A percentile compares a stretch with the other conserved stretches of the same genome.
These are phyloP conservation scores for Diutina siamensis DNA, from an alignment of 1,139 yeast species.

Conservation along the genomic window DNA sequence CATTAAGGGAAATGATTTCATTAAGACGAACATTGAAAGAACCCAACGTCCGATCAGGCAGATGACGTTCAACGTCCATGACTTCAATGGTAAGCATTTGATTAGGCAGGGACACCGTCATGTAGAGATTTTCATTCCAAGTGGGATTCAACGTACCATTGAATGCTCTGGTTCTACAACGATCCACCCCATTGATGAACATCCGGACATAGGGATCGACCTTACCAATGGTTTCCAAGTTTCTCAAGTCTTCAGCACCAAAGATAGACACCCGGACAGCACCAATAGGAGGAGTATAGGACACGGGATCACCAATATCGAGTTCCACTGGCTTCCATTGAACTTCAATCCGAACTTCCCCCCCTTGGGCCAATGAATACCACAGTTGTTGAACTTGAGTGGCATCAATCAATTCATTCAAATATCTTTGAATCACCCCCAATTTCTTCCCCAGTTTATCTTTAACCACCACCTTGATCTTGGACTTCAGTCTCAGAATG, in stretches of 20 bases:
- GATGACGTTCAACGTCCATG: conserved; percentile 75
- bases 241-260: conserved; percentile 63
- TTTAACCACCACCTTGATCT: conserved; percentile 46
- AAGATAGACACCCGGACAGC: conserved; percentile 66
- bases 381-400: conserved; percentile 66
- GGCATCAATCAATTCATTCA: conserved; percentile 66
- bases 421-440: conserved; percentile 51
- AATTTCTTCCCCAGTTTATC: conserved; percentile 37
- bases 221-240: conserved; percentile 79
- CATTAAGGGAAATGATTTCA: conserved; percentile 58
- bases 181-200: conserved; percentile 63
- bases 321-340: conserved; percentile 82
- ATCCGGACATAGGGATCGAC: conserved; percentile 87
- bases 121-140: conserved; percentile 76
- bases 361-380: conserved; percentile 62
- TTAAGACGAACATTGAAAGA: conserved; percentile 57
- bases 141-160: conserved; percentile 66
- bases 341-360: conserved; percentile 59
- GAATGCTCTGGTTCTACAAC: conserved; percentile 65
- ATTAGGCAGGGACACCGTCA: conserved; percentile 69
- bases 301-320: conserved; percentile 37
- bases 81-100: conserved; percentile 79
- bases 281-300: conserved; percentile 89
- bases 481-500: conserved; percentile 59
- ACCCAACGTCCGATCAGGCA: conserved; percentile 81